Conservation (phyloP, 1,139 yeast genomes). For the Tardiomyces blankii region DNA sequence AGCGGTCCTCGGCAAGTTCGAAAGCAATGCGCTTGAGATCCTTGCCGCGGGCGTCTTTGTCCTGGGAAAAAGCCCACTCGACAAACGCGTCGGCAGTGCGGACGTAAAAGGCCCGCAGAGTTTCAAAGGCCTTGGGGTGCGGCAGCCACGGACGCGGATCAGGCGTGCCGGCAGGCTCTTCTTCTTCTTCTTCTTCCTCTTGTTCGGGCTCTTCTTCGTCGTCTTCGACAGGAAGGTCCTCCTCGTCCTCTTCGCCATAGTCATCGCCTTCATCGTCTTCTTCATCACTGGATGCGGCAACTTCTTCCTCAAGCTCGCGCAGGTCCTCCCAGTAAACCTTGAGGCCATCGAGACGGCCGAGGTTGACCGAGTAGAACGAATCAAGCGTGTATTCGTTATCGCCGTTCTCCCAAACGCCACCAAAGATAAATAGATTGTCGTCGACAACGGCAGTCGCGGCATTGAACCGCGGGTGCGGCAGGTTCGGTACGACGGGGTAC, state of each 20-base stretch:
- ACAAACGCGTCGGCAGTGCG: conserved; percentile 81
- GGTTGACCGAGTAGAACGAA: conserved; percentile 75
- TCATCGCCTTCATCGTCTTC: conserved; percentile 49
- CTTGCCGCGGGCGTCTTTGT: conserved; percentile 78
- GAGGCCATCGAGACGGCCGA: conserved; percentile 80
- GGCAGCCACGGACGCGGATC: conserved; percentile 96
- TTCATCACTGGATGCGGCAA: conserved; percentile 40
- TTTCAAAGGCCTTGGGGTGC: conserved; percentile 93
- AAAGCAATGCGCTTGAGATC: conserved; percentile 82
- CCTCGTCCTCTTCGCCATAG: conserved; percentile 42
- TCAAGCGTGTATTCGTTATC: conserved; percentile 79
- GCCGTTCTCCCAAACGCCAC: conserved; percentile 85
- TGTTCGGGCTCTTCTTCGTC: conserved; percentile 43
- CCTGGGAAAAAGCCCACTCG: conserved; percentile 74
- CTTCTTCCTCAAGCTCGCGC: conserved; percentile 47
- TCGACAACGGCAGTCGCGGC: conserved; percentile 79
- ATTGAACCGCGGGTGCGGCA: conserved; percentile 88
- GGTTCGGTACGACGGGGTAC: conserved; percentile 43
- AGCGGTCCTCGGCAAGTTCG: conserved; percentile 84
- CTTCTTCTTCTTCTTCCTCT: conserved; percentile 48
- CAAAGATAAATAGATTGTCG: conserved; percentile 75
- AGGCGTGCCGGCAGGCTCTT: conserved; percentile 42
- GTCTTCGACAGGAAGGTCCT: conserved; percentile 37
- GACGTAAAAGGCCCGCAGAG: conserved; percentile 68
- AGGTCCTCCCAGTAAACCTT: conserved; percentile 86